Evolutionary conservation across 2,329 filamentous ascomycete species (phyloP).

Genomic region (Fusarium buxicola): DNA sequence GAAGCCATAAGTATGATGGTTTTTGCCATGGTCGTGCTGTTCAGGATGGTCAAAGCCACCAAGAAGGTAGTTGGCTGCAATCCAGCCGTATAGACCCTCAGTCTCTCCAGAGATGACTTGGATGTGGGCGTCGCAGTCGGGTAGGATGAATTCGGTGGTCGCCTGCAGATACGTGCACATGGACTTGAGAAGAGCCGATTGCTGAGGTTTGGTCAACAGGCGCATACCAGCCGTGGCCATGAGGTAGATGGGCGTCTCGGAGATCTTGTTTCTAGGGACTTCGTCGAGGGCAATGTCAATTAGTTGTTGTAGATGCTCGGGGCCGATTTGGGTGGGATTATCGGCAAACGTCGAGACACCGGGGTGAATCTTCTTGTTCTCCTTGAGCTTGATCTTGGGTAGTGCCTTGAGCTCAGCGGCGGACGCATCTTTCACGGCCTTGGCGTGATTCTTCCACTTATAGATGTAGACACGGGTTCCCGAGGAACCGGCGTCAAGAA

Average conservation of each 20-base stretch:
- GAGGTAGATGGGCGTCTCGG: slow-evolving; percentile 91
- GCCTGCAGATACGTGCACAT: slow-evolving; percentile 85
- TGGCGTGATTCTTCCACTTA: slow-evolving; percentile 84
- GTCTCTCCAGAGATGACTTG: slow-evolving; percentile 97
- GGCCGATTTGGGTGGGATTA: slow-evolving; percentile 79
- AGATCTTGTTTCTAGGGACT: slow-evolving; percentile 79
- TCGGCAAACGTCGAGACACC: slow-evolving; percentile 92
- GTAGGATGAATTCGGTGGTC: slow-evolving; percentile 83
- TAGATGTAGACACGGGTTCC: slow-evolving; percentile 96
- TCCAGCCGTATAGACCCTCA: slow-evolving; percentile 96
- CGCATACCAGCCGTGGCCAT: slow-evolving; percentile 97
- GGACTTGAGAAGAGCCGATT: slow-evolving; percentile 76
- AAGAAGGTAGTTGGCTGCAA: slow-evolving; percentile 94
- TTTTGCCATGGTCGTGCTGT: slow-evolving; percentile 82
- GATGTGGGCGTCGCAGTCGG: slow-evolving; percentile 90
- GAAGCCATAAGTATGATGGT: slow-evolving; percentile 95
- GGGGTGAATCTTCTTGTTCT: slow-evolving; percentile 93
- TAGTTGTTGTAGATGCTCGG: slow-evolving; percentile 82
- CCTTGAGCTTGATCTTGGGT: slow-evolving; percentile 84
- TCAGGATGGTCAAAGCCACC: slow-evolving; percentile 87
- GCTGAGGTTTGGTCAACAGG: slow-evolving; percentile 79
- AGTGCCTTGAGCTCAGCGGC: slow-evolving; percentile 67
- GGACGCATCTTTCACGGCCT: slow-evolving; percentile 66
- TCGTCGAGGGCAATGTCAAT: slow-evolving; percentile 84
- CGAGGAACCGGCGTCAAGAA: slow-evolving; percentile 97